Conservation (phyloP, 1,284 basidiomycete species). For the Leccinum pachyderme region DNA sequence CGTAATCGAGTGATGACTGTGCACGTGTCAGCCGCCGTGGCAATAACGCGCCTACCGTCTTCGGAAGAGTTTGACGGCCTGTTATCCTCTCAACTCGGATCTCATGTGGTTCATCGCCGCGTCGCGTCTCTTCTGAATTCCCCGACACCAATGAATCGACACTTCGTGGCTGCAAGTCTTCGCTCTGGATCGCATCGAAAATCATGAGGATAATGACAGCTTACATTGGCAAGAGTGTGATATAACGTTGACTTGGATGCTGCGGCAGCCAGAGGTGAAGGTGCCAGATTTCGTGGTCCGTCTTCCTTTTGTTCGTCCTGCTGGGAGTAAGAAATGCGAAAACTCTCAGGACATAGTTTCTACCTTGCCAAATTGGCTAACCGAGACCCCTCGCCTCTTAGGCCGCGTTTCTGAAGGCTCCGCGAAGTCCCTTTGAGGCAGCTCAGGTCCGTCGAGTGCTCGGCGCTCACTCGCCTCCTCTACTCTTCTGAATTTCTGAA, state of each 20-base stretch:
- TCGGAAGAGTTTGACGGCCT: conserved; percentile 48
- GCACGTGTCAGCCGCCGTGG: conserved; percentile 53
- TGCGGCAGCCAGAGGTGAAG: conserved; percentile 36
- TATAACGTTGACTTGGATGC: conserved; percentile 49
- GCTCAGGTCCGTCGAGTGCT: conserved; percentile 35
- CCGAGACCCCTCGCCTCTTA: conserved; percentile 47
- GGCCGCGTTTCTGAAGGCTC: conserved; percentile 27
- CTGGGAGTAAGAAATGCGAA: conserved; percentile 16
- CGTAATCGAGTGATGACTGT: conserved; percentile 43
- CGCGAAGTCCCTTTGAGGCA: conserved; percentile 18
- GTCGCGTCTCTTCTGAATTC: conserved; percentile 35
- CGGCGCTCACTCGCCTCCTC: conserved; percentile 52
- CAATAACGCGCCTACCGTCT: conserved; percentile 48
- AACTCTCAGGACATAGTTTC: conserved; percentile 9
- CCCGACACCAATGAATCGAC: conserved; percentile 52
- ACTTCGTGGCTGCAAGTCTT: conserved; percentile 41
- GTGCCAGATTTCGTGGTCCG: conserved; percentile 26
- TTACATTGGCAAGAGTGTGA: conserved; percentile 46
- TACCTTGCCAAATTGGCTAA: conserved; percentile 57
- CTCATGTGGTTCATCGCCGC: conserved; percentile 48
- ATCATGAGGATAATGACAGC: conserved; percentile 16
- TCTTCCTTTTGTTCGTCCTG: conserved; percentile 15
- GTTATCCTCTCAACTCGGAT: conserved; percentile 58
- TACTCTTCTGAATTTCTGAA: conserved; percentile 53
- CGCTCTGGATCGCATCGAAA: conserved; percentile 11